Conservation (phyloP, 768 basidiomycete genomes). For the Mrakia gelida region DNA sequence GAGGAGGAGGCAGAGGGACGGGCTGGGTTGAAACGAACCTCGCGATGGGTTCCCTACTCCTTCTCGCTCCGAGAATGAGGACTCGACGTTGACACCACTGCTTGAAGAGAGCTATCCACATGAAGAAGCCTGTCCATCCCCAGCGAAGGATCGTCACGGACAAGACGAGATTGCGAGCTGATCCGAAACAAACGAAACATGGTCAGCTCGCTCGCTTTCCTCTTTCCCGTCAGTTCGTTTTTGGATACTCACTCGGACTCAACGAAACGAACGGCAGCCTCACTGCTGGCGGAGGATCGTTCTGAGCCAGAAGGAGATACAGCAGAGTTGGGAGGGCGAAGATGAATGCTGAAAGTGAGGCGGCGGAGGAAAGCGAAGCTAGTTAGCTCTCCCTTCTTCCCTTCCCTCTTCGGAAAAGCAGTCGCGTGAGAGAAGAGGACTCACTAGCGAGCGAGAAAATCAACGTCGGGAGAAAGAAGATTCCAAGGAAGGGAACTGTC, state of each 20-base stretch:
- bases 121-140: background rate
- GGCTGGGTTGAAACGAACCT: background rate
- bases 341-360: background rate
- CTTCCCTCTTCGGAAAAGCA: background rate
- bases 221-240: background rate
- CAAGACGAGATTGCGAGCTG: slow-evolving; percentile 25
- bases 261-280: slow-evolving; percentile 15
- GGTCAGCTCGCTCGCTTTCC: background rate
- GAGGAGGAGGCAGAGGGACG: background rate
- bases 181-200: background rate
- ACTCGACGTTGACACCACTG: slow-evolving; percentile 15
- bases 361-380: background rate
- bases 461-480: slow-evolving; percentile 1
- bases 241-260: slow-evolving; percentile 8
- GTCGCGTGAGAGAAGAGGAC: background rate
- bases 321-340: slow-evolving; percentile 14
- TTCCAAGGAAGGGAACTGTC: slow-evolving; percentile 11
- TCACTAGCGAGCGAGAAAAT: background rate
- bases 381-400: background rate
- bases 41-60: slow-evolving; percentile 20
- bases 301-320: slow-evolving; percentile 19
- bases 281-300: slow-evolving; percentile 9
- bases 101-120: slow-evolving; percentile 6
- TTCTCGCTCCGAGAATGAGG: background rate
- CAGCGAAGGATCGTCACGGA: slow-evolving; percentile 7